phyloP scores from a whole-genome alignment of 768 basidiomycete genomes.

The Hortiboletus campestris region DNA sequence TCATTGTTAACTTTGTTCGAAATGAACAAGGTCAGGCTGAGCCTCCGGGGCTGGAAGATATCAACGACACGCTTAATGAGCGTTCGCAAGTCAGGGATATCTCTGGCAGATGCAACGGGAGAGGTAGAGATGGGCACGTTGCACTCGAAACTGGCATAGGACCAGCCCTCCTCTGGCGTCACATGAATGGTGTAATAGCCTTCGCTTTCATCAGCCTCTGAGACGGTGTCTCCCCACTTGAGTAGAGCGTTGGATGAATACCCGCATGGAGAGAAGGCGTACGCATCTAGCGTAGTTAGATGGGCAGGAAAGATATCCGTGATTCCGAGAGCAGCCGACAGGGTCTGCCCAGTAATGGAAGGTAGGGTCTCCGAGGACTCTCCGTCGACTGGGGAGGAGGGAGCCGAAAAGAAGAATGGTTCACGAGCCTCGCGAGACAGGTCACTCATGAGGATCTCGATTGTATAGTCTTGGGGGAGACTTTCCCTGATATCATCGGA shows the following conservation, averaged over 20 bases:
- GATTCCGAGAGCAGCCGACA: constrained; percentile 78
- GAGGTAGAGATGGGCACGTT: constrained; percentile 72
- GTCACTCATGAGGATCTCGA: constrained; percentile 97
- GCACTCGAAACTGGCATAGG: constrained; percentile 98
- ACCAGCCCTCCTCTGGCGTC: constrained; percentile 97
- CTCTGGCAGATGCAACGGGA: constrained; percentile 27
- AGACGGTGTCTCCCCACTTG: constrained; percentile 46
- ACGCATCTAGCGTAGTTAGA: constrained; percentile 85
- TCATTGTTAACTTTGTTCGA: constrained; percentile 55
- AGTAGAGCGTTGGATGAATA: constrained; percentile 92
- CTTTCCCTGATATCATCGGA: constrained; percentile 13
- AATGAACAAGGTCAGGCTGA: constrained; percentile 89
- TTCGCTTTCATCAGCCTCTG: constrained; percentile 48
- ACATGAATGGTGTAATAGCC: constrained; percentile 99
- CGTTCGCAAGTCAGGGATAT: constrained; percentile 72
- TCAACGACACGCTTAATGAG: constrained; percentile 85
- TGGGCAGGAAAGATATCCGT: constrained; percentile 75
- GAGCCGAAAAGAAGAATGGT: constrained; percentile 65
- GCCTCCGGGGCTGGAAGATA: constrained; percentile 88
- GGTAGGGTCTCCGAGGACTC: constrained; percentile 39
- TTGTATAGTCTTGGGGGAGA: constrained; percentile 75
- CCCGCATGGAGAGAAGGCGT: constrained; percentile 92
- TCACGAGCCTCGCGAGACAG: constrained; percentile 72
- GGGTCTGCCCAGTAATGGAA: constrained; percentile 28
- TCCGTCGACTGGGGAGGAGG: constrained; percentile 48